Evolutionary conservation across 2,329 filamentous ascomycete genomes (phyloP), one percentile per base, ranked within the genome.

Genomic region (Ophiocordyceps camponoti-saundersi): DNA sequence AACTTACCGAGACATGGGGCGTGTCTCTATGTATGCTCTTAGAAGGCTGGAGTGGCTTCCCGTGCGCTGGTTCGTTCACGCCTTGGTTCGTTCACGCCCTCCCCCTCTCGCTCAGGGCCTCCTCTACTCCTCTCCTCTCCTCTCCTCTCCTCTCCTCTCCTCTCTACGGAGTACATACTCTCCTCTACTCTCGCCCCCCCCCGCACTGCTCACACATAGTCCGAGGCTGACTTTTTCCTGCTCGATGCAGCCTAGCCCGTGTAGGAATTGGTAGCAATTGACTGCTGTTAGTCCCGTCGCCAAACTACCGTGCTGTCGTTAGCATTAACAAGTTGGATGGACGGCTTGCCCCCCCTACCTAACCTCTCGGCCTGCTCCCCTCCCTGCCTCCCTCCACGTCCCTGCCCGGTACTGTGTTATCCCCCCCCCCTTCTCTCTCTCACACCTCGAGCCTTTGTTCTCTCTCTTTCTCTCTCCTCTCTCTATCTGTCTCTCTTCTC

Each of bases 171-270:
- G n/a, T n/a, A n/a, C n/a, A n/a, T n/a, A n/a, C n/a, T n/a, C n/a
- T n/a, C n/a, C 23, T 26, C 23, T 26, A 4, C 34, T 22, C 23
- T 20, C 8, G 21, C 18, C 20, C 6, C 20, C 21, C 23, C 23
- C 23, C 23, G 16, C 23, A 15, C 20, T 23, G 20, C 18, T 15
- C 44, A 6, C 26, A 7, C 3, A 18, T 15, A 6, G 1, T 23
- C 12, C 8, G 45, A 46, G 40, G 45, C 45, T 46, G 45, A 43
- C 45, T 15, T 26, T 21, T 26, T 16, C 36, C 23, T 21, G 26
- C 45, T 46, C 40, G 40, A 46, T 43, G 20, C 40, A 46, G 45
- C 40, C 45, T 46, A 46, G 45, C 45, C 29, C 40, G 45, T 8
- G 23, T 26, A 26, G 4, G 23, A 5, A 26, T 26, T 18, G 45